phyloP scores from a whole-genome alignment of 495 filamentous ascomycete genomes.

The Penicillium mononematosum region DNA sequence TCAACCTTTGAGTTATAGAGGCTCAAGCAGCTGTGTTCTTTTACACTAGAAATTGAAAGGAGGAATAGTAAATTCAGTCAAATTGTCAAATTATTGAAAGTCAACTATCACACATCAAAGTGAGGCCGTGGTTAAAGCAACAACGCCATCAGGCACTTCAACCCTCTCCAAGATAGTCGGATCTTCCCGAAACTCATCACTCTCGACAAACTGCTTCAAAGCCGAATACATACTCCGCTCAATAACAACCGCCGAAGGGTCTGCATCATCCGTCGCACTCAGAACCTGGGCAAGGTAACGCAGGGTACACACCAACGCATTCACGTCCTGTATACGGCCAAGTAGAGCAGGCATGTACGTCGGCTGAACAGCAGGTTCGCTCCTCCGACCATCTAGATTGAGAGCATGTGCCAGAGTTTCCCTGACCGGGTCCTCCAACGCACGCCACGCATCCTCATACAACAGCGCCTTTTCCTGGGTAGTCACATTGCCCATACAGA shows the following conservation, averaged over 20 bases:
- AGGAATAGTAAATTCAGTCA: neutral
- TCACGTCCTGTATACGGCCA: slow-evolving; percentile 5
- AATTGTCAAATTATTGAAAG: neutral
- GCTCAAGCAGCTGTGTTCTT: no score
- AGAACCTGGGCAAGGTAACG: slow-evolving; percentile 19
- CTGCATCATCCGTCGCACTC: slow-evolving; percentile 5
- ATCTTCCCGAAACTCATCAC: slow-evolving; percentile 17
- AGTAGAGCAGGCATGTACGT: slow-evolving; percentile 39
- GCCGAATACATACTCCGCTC: slow-evolving; percentile 21
- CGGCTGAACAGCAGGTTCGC: slow-evolving; percentile 33
- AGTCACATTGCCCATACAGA: slow-evolving; percentile 38
- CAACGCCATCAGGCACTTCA: slow-evolving; percentile 19
- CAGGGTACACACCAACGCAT: slow-evolving; percentile 7
- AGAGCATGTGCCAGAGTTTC: slow-evolving; percentile 23
- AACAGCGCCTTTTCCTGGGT: slow-evolving; percentile 27
- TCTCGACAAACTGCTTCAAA: slow-evolving; percentile 20
- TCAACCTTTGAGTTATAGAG: no score
- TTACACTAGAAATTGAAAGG: neutral
- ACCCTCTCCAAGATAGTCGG: slow-evolving; percentile 20
- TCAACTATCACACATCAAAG: neutral
- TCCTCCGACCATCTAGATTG: slow-evolving; percentile 32
- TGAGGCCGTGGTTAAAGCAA: slow-evolving; percentile 2
- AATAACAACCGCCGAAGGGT: slow-evolving; percentile 17
- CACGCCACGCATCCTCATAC: slow-evolving; percentile 28
- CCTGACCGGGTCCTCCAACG: slow-evolving; percentile 22